Percentiles rank a stretch among this genome's conserved stretches.
Conservation (phyloP, 495 filamentous ascomycete genomes). For the Daldinia bambusicola region DNA sequence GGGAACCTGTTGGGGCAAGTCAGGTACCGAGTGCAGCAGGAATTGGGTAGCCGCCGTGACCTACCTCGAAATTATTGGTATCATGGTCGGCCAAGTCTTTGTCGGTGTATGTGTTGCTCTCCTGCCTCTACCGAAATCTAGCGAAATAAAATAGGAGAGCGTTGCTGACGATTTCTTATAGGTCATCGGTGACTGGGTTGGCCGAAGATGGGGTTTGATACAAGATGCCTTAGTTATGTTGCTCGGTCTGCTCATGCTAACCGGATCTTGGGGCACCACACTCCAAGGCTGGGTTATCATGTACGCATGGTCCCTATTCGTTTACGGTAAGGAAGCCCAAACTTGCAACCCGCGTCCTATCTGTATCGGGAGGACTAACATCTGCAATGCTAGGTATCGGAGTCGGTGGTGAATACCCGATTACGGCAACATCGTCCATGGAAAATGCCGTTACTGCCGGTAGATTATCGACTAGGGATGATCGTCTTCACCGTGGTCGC, state of each 20-base stretch:
- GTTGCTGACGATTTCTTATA: slow-evolving; percentile 25
- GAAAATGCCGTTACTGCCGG: slow-evolving; percentile 88
- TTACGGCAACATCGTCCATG: slow-evolving; percentile 95
- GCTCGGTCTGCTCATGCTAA: slow-evolving; percentile 85
- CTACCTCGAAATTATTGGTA: slow-evolving; percentile 88
- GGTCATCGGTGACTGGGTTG: slow-evolving; percentile 71
- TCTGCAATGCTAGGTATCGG: slow-evolving; percentile 65
- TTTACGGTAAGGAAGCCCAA: slow-evolving; percentile 69
- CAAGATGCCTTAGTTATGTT: slow-evolving; percentile 96
- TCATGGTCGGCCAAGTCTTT: slow-evolving; percentile 84
- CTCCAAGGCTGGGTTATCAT: slow-evolving; percentile 92
- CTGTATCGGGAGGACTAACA: slow-evolving; percentile 12
- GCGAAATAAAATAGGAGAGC: slow-evolving; percentile 48
- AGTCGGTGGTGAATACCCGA: slow-evolving; percentile 94
- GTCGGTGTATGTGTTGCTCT: slow-evolving; percentile 66
- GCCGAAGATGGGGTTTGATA: slow-evolving; percentile 90
- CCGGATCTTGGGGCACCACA: slow-evolving; percentile 82
- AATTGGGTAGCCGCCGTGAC: slow-evolving; percentile 81
- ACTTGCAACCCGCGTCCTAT: background rate
- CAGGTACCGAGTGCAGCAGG: slow-evolving; percentile 68
- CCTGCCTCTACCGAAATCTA: slow-evolving; percentile 33
- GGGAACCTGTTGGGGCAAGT: slow-evolving; percentile 74
- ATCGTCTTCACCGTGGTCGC: slow-evolving; percentile 90
- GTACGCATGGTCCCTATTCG: slow-evolving; percentile 89
- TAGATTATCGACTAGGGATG: slow-evolving; percentile 85